Conservation (phyloP, 331 rosid genomes). For the Pyracantha coccinea region DNA sequence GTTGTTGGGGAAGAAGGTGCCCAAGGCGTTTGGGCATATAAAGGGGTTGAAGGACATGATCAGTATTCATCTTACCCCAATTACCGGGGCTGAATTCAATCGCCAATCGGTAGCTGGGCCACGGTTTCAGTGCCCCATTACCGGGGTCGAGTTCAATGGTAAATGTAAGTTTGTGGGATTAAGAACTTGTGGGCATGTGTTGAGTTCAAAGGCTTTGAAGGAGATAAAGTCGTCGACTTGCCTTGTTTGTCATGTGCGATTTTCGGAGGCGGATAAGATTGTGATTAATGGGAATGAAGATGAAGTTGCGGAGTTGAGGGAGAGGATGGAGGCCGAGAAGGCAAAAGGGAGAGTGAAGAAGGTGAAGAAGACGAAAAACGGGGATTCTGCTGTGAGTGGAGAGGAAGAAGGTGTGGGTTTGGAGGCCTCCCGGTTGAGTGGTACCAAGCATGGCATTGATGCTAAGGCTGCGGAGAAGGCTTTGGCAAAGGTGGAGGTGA, state of each 20-base stretch:
- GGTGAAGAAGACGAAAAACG: conserved; percentile 45
- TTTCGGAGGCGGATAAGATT: conserved; percentile 48
- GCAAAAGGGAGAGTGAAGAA: conserved; percentile 33
- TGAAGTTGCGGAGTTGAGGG: conserved; percentile 67
- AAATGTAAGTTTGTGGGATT: conserved; percentile 65
- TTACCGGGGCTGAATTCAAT: conserved; percentile 35
- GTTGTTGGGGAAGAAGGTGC: conserved; percentile 73
- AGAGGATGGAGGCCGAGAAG: conserved; percentile 75
- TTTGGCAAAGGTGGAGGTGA: conserved; percentile 37
- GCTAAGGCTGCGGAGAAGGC: conserved; percentile 46
- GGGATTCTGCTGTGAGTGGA: conserved; percentile 15
- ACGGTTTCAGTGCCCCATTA: conserved; percentile 70
- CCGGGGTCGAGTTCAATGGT: conserved; percentile 83
- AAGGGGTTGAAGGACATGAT: conserved; percentile 92
- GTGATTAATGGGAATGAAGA: conserved; percentile 78
- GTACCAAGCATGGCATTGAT: conserved; percentile 63
- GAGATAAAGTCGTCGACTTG: conserved; percentile 67
- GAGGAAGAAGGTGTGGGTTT: conserved; percentile 24
- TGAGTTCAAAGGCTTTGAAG: conserved; percentile 84
- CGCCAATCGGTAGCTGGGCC: conserved; percentile 11
- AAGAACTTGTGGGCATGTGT: conserved; percentile 82
- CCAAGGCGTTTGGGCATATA: conserved; percentile 71
- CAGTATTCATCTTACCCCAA: conserved; percentile 28
- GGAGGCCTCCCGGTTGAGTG: conserved; percentile 46
- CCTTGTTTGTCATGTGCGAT: conserved; percentile 63